phyloP scores from a whole-genome alignment of 768 basidiomycete genomes.

The Auricularia heimuer region DNA sequence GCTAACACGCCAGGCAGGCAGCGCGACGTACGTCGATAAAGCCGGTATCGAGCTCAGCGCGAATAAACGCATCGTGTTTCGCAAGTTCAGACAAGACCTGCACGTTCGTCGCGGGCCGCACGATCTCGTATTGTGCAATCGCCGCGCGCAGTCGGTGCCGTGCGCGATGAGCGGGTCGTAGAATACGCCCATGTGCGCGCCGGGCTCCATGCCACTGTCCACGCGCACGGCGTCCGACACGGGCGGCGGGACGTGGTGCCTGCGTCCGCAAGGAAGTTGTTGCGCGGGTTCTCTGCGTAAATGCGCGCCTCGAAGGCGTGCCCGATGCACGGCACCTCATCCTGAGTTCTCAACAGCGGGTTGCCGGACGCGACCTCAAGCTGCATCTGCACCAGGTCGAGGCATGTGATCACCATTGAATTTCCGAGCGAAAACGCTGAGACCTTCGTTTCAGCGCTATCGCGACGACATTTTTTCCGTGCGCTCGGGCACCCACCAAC shows the following conservation, averaged over 20 bases:
- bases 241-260: conserved; percentile 78
- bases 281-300: conserved; percentile 90
- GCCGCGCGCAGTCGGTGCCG: conserved; percentile 74
- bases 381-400: conserved; percentile 95
- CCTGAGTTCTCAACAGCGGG: conserved; percentile 66
- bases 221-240: conserved; percentile 67
- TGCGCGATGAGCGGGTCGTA: conserved; percentile 90
- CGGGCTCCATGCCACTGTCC: conserved; percentile 80
- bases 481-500: no score
- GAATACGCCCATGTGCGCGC: conserved; percentile 74
- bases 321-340: conserved; percentile 74
- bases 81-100: conserved; percentile 77
- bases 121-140: conserved; percentile 80
- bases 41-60: conserved; percentile 79
- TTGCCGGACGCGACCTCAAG: conserved; percentile 88
- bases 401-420: conserved; percentile 88
- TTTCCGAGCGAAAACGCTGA: no score
- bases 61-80: conserved; percentile 64
- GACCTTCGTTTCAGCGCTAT: no score
- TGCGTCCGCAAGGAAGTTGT: conserved; percentile 88
- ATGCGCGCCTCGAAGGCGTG: conserved; percentile 94
- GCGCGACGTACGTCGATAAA: conserved; percentile 63
- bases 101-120: conserved; percentile 85
- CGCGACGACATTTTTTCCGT: no score
- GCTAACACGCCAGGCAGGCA: no score